Base-by-base conservation (phyloP, 2,329 filamentous ascomycete species). In the Camillea tinctor region DNA sequence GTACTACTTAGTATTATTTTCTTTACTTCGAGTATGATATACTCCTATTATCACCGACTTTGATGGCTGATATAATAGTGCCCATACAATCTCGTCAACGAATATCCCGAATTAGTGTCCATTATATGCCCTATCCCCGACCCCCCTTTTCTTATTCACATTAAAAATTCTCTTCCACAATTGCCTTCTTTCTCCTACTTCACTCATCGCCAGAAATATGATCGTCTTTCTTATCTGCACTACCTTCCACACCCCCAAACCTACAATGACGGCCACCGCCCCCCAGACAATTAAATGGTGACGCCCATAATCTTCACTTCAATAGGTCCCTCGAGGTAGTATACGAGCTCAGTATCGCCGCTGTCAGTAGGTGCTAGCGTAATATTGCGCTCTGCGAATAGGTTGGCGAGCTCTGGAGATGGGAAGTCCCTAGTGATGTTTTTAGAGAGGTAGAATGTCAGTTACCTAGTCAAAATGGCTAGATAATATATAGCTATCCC, bases 271-370 rank as follows among this genome's bases (percentile, higher is more conserved):
- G n/a, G n/a, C n/a, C n/a, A n/a, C n/a, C n/a, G n/a, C n/a, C n/a
- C n/a, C n/a, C n/a, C 23, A 8, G 49, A 54, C 48, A 24, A 22
- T 59, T 49, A 66, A 11, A 64, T 64, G 4, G 60, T 62, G 36
- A 60, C 59, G 19, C 64, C 64, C n/a, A 60, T 61, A 44, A 66
- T 64, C 24, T 59, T 62, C 17, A 59, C 62, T 19, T 62, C 23
- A 20, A 65, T 55, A 0, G 60, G 52, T 19, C 52, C 36, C 5
- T 53, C 22, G n/a, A 56, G 52, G 11, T 48, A 59, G 36, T 64
- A 66, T 2, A 48, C 53, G 48, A 63, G 60, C 23, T 57, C 55
- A 4, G 57, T 65, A 22, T 60, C 55, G 4, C 57, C 60, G 40
- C 22, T 55, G 24, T 57, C 51, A 11, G 21, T 23, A 13, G 55